Conservation (phyloP, 192 early-diverging fungal species). For the Gonapodya prolifera region DNA sequence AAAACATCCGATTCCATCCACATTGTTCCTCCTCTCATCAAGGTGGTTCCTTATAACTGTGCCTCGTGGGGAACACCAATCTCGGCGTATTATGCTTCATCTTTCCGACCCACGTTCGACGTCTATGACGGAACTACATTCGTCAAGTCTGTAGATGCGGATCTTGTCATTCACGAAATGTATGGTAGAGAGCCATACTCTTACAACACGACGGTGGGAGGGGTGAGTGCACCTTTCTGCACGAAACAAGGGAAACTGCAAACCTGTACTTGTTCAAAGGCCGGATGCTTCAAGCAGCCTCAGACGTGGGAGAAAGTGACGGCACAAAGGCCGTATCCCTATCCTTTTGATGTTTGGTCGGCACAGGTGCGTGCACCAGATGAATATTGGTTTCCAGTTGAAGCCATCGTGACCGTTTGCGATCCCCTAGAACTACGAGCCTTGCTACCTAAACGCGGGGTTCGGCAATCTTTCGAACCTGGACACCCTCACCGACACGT, state of each 20-base stretch:
- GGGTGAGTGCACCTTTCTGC: too few species aligned
- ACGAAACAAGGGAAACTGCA: too few species aligned
- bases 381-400: too few species aligned
- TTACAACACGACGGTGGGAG: not conserved
- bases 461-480: not conserved
- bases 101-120: not conserved
- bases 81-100: not conserved
- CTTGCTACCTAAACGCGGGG: not conserved
- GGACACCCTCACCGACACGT: not conserved
- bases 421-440: not conserved
- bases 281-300: not conserved
- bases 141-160: not conserved
- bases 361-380: not conserved
- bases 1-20: not conserved
- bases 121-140: not conserved
- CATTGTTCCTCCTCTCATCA: not conserved
- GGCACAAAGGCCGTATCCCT: not conserved
- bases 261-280: too few species aligned
- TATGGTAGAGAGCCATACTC: not conserved
- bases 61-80: not conserved
- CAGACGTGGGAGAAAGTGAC: not conserved
- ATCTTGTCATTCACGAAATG: not conserved
- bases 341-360: not conserved
- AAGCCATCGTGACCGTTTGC: too few species aligned
- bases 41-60: not conserved